phyloP scores from a whole-genome alignment of 2,329 filamentous ascomycete genomes.

The Sarocladium oryzae region DNA sequence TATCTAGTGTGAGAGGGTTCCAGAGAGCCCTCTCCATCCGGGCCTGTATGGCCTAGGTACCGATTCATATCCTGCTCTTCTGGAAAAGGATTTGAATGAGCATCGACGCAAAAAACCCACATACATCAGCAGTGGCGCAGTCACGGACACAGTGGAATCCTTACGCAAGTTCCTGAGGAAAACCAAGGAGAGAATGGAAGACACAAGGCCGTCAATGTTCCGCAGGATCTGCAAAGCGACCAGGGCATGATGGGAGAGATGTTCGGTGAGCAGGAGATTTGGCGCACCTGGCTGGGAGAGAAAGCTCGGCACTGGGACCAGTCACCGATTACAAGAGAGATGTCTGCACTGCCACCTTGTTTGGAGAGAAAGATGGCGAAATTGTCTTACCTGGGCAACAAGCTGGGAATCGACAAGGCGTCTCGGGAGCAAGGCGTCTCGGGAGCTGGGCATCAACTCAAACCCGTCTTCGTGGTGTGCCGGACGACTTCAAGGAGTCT shows the following conservation, averaged over 20 bases:
- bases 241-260: constrained; percentile 26
- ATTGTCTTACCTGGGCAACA: constrained; percentile 12
- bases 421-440: too few species aligned
- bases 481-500: constrained; percentile 14
- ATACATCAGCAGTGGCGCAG: constrained; percentile 24
- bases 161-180: constrained; percentile 20
- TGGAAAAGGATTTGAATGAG: constrained; percentile 2
- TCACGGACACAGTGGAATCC: constrained; percentile 23
- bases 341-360: constrained; percentile 16
- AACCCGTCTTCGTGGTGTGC: constrained; percentile 15
- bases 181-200: constrained; percentile 20
- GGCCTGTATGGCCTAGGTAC: constrained; percentile 20
- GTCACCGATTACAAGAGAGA: constrained; percentile 18
- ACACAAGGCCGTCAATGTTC: constrained; percentile 9
- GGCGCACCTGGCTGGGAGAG: constrained; percentile 24
- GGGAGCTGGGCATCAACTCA: constrained; percentile 13
- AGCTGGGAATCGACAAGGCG: too few species aligned
- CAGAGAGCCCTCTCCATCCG: constrained; percentile 15
- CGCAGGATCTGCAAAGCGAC: constrained; percentile 19
- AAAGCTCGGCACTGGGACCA: too few species aligned
- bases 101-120: constrained; percentile 17
- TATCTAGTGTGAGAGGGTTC: constrained; percentile 20
- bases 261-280: constrained; percentile 21
- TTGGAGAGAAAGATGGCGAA: constrained; percentile 18
- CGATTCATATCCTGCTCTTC: constrained; percentile 10